Percentiles rank a stretch among this genome's conserved stretches.
Evolutionary conservation across 352 stramenopile genomes (phyloP).

Genomic region (Phytophthora palmivora): DNA sequence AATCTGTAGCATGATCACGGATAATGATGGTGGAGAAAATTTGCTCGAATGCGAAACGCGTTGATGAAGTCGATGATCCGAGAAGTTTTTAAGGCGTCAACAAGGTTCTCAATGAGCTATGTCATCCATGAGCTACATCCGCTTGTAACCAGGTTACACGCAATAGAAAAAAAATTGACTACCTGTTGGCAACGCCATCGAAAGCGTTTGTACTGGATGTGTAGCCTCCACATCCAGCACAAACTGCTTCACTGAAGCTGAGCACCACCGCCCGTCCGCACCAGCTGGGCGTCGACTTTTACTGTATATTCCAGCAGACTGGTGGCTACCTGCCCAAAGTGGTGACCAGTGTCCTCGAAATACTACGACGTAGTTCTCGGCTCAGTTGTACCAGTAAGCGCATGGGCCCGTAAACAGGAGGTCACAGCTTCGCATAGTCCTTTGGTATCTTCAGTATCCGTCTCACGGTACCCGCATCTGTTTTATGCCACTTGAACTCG

Average conservation of each 20-base stretch:
- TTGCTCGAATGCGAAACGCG: conserved; percentile 33
- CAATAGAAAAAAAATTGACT: not conserved
- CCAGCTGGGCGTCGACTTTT: conserved; percentile 10
- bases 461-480: conserved; percentile 15
- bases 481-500: conserved; percentile 20
- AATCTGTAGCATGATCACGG: conserved; percentile 16
- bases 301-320: no score
- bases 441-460: conserved; percentile 13
- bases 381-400: not conserved
- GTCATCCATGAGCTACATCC: not conserved
- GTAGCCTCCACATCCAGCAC: no score
- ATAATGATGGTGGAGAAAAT: conserved; percentile 27
- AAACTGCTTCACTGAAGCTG: no score
- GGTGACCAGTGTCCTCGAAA: conserved; percentile 1
- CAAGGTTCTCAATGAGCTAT: no score
- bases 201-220: conserved; percentile 8
- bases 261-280: conserved; percentile 1
- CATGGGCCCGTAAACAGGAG: conserved; percentile 14
- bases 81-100: no score
- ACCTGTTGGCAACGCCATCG: not conserved
- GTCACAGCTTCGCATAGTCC: conserved; percentile 11
- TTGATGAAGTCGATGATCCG: conserved; percentile 3
- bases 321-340: no score
- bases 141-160: no score
- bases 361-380: not conserved